These are phyloP conservation scores for Neurospora hispaniola DNA, from an alignment of 495 filamentous ascomycete genomes.

Conservation along the genomic window DNA sequence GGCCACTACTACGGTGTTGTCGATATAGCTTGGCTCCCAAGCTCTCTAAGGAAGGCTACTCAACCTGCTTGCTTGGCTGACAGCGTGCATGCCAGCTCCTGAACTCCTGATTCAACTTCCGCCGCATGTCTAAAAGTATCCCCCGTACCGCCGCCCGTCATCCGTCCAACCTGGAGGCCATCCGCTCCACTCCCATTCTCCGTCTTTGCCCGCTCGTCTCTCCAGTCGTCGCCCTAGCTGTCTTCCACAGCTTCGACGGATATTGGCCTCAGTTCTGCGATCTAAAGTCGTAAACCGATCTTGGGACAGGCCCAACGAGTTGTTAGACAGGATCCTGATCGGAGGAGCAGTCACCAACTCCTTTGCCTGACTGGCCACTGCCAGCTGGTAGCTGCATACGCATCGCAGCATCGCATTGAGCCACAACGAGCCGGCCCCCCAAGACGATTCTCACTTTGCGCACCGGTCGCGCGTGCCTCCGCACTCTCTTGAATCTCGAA, in stretches of 20 bases:
- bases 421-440: neutral
- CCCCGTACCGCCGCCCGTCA: neutral
- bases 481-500: neutral
- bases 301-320: neutral
- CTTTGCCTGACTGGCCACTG: neutral
- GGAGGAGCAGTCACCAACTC: neutral
- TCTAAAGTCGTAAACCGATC: neutral
- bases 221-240: neutral
- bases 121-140: neutral
- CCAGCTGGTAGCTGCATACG: neutral
- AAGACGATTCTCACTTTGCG: neutral
- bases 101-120: neutral
- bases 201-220: neutral
- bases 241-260: neutral
- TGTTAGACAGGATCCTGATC: neutral
- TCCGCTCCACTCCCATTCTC: neutral
- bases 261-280: neutral
- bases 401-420: neutral
- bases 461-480: neutral
- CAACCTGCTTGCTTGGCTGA: neutral
- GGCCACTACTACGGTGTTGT: neutral
- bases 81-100: neutral
- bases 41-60: neutral
- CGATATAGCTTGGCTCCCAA: neutral
- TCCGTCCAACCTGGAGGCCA: neutral